Percentiles rank a stretch among this genome's conserved stretches.
These are phyloP conservation scores for Trametes sanguinea DNA, from an alignment of 768 basidiomycete genomes.

Conservation along the genomic window DNA sequence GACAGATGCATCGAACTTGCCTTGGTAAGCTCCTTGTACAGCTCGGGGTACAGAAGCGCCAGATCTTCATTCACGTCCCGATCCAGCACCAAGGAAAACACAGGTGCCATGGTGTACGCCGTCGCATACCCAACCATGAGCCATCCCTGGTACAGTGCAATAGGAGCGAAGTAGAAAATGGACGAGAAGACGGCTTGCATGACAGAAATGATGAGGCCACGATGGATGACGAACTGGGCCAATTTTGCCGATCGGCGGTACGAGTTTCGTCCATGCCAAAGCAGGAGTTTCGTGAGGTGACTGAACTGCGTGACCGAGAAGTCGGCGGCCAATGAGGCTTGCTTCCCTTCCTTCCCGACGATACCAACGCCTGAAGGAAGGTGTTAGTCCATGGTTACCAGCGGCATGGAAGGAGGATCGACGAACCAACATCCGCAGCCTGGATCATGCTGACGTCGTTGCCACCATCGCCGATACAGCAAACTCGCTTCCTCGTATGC, in stretches of 20 bases:
- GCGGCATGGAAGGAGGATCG: background rate
- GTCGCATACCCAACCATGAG: slow-evolving; percentile 96
- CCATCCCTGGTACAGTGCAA: slow-evolving; percentile 98
- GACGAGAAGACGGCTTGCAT: slow-evolving; percentile 97
- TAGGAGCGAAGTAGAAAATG: slow-evolving; percentile 93
- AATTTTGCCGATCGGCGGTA: slow-evolving; percentile 98
- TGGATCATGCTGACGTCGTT: slow-evolving; percentile 99
- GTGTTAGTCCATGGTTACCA: slow-evolving; percentile 1
- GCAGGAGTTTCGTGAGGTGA: slow-evolving; percentile 89
- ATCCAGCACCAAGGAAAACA: slow-evolving; percentile 96
- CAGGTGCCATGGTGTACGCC: slow-evolving; percentile 96
- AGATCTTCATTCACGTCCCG: slow-evolving; percentile 94
- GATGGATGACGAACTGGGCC: slow-evolving; percentile 97
- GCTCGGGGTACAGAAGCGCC: slow-evolving; percentile 92
- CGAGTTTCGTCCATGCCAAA: slow-evolving; percentile 99
- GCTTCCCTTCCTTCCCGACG: slow-evolving; percentile 98
- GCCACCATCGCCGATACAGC: slow-evolving; percentile 98
- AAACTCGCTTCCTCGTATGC: slow-evolving; percentile 92
- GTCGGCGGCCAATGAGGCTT: slow-evolving; percentile 98
- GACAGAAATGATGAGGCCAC: slow-evolving; percentile 93
- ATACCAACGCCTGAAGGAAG: slow-evolving; percentile 79
- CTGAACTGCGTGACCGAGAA: slow-evolving; percentile 98
- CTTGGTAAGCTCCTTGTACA: slow-evolving; percentile 98
- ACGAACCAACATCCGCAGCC: slow-evolving; percentile 95
- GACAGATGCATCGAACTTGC: slow-evolving; percentile 41